Conservation (phyloP, 2,329 filamentous ascomycete species). For the Ambrosiella beaveri region DNA sequence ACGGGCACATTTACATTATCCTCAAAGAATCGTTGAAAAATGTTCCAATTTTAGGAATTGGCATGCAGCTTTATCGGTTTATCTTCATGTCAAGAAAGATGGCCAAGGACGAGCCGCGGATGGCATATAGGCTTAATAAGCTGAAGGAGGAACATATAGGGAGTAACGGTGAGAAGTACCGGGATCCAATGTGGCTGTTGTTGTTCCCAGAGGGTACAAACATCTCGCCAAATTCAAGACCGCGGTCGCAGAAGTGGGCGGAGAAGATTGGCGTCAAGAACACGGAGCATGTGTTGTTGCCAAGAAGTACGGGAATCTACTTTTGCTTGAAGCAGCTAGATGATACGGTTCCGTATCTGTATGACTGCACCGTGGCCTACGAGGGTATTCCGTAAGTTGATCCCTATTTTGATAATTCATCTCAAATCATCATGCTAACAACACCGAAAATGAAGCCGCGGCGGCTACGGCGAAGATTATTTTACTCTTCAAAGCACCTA, state of each 20-base stretch:
- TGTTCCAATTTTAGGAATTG: slow-evolving; percentile 62
- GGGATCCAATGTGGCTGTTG: slow-evolving; percentile 77
- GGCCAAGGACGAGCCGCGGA: slow-evolving; percentile 58
- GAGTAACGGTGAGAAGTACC: slow-evolving; percentile 29
- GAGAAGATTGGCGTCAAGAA: slow-evolving; percentile 58
- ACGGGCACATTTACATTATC: slow-evolving; percentile 79
- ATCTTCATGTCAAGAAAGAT: slow-evolving; percentile 87
- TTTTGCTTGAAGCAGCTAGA: slow-evolving; percentile 65
- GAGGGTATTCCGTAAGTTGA: slow-evolving; percentile 72
- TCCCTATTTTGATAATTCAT: background rate
- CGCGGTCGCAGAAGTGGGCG: slow-evolving; percentile 58
- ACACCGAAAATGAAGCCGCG: slow-evolving; percentile 35
- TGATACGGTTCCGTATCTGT: slow-evolving; percentile 62
- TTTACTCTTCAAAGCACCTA: slow-evolving; percentile 80
- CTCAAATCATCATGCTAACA: background rate
- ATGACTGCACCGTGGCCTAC: slow-evolving; percentile 90
- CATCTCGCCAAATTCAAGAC: slow-evolving; percentile 50
- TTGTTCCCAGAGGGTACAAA: slow-evolving; percentile 84
- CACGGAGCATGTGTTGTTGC: slow-evolving; percentile 56
- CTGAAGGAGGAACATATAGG: slow-evolving; percentile 38
- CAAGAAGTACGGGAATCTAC: slow-evolving; percentile 62
- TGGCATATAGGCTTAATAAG: slow-evolving; percentile 56
- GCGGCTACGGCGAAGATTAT: slow-evolving; percentile 74
- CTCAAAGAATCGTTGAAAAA: slow-evolving; percentile 73
- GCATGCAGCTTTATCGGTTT: slow-evolving; percentile 75